Percentiles rank a stretch among this genome's conserved stretches.
Evolutionary conservation across 2,329 filamentous ascomycete species (phyloP).

Genomic region (Fusarium succisae): DNA sequence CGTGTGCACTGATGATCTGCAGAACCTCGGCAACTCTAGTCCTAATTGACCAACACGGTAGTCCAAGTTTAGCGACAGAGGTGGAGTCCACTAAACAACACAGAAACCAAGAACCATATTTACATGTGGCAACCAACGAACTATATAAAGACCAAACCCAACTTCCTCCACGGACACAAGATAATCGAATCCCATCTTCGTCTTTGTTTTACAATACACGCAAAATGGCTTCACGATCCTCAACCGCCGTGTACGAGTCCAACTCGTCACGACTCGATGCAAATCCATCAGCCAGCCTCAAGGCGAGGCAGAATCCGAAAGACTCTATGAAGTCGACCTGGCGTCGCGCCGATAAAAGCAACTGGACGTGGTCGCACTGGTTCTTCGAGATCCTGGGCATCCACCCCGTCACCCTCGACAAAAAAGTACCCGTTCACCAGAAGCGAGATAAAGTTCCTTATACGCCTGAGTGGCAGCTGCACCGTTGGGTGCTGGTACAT

Average conservation of each 20-base stretch:
- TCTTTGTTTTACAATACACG: not conserved
- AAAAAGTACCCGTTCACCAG: not conserved
- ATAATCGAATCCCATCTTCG: not conserved
- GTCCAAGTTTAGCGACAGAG: not conserved
- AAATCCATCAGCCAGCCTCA: not conserved
- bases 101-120: not conserved
- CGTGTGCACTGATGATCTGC: not conserved
- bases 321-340: conserved; percentile 1
- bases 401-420: not conserved
- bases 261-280: not conserved
- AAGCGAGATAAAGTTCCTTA: not conserved
- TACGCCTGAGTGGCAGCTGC: not conserved
- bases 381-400: not conserved
- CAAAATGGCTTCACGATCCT: not conserved
- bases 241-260: not conserved
- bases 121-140: not conserved
- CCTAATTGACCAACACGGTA: not conserved
- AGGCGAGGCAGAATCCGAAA: not conserved
- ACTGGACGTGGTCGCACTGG: not conserved
- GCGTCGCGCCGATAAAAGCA: not conserved
- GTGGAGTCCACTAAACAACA: not conserved
- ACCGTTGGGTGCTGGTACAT: not conserved
- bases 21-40: not conserved
- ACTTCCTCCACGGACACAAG: not conserved
- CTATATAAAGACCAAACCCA: not conserved